A percentile compares a stretch with the other conserved stretches of the same genome.
These are phyloP conservation scores for Harringtonia lauricola DNA, from an alignment of 2,329 filamentous ascomycete genomes.

Conservation along the genomic window DNA sequence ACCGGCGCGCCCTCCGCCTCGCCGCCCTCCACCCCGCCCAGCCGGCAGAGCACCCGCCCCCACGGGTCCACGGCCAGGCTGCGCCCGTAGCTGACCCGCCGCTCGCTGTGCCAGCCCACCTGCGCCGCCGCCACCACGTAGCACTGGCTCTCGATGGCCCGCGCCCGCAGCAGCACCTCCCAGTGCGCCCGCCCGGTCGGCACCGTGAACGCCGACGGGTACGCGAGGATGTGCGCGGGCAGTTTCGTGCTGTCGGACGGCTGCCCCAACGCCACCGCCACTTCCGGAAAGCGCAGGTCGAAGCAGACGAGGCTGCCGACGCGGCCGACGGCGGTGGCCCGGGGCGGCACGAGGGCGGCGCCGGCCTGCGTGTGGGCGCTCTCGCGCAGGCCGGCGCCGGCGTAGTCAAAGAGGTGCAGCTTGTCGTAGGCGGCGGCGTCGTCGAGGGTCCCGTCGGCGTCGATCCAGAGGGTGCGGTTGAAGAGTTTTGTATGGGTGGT, in stretches of 20 bases:
- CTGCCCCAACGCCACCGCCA: constrained; percentile 52
- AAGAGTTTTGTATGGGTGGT: constrained; percentile 25
- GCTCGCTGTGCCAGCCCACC: constrained; percentile 52
- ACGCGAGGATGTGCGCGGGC: constrained; percentile 65
- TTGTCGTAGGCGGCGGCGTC: constrained; percentile 59
- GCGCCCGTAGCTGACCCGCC: constrained; percentile 68
- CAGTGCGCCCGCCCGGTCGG: constrained; percentile 80
- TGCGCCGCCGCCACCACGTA: constrained; percentile 85
- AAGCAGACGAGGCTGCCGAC: constrained; percentile 83
- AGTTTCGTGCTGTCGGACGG: constrained; percentile 21
- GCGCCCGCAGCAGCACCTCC: constrained; percentile 64
- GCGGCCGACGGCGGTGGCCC: constrained; percentile 61
- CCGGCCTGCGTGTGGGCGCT: constrained; percentile 17
- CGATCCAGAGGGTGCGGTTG: constrained; percentile 44
- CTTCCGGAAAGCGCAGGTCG: constrained; percentile 76
- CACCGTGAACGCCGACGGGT: constrained; percentile 84
- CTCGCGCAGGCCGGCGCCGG: constrained; percentile 33
- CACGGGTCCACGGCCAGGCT: constrained; percentile 80
- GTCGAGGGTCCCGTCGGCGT: constrained; percentile 27
- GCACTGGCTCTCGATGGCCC: constrained; percentile 81
- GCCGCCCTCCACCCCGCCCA: constrained; percentile 40
- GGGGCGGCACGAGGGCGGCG: constrained; percentile 41
- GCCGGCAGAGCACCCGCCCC: constrained; percentile 62
- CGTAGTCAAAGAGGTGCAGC: constrained; percentile 76
- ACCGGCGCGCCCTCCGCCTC: constrained; percentile 19